A percentile compares a stretch with the other conserved stretches of the same genome.
These are phyloP conservation scores for Leccinum arenicola DNA, from an alignment of 768 basidiomycete genomes.

Conservation along the genomic window DNA sequence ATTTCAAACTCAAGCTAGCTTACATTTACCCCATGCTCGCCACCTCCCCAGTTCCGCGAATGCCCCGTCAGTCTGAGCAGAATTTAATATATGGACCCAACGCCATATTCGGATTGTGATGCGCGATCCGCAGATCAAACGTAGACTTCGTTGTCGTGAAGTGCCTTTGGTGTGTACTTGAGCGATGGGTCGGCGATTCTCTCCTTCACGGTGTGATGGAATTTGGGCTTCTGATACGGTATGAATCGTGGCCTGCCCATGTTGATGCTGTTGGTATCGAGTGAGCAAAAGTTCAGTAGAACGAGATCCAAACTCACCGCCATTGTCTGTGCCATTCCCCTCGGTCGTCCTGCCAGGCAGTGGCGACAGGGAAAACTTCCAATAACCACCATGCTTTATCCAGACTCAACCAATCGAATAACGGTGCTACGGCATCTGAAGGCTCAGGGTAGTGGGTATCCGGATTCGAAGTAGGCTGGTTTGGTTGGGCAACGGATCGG, in stretches of 20 bases:
- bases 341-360: constrained; percentile 53
- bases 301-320: constrained; percentile 41
- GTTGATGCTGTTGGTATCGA: constrained; percentile 32
- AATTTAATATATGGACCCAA: no score
- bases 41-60: no score
- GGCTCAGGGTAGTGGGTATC: constrained; percentile 12
- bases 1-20: no score
- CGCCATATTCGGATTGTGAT: no score
- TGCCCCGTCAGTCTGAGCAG: no score
- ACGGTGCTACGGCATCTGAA: constrained; percentile 42
- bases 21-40: no score
- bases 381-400: constrained; percentile 65
- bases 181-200: constrained; percentile 48
- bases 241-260: constrained; percentile 58
- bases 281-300: neutral
- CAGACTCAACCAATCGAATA: constrained; percentile 50
- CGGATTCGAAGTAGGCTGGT: neutral
- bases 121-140: constrained; percentile 18
- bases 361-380: constrained; percentile 57
- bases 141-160: constrained; percentile 47
- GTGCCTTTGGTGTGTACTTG: constrained; percentile 59
- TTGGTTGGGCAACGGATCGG: neutral
- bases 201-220: constrained; percentile 62
- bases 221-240: constrained; percentile 43
- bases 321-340: constrained; percentile 54